phyloP scores from a whole-genome alignment of 2,329 filamentous ascomycete genomes.

The Cryphonectria naterciae region DNA sequence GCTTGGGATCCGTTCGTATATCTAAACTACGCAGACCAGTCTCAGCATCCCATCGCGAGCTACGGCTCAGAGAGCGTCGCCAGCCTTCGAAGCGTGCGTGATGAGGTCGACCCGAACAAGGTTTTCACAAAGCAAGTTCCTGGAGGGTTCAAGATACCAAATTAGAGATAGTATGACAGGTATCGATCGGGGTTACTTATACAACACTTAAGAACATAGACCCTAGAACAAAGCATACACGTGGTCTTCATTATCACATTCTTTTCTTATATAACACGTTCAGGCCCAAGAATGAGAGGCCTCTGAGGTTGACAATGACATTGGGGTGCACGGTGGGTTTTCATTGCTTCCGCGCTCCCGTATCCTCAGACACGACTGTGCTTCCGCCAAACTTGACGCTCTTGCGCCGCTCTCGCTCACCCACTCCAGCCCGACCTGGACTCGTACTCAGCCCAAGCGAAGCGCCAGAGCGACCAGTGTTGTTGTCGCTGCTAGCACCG shows the following conservation, averaged over 20 bases:
- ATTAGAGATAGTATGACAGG: too few relatives aligned
- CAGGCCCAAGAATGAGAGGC: too few relatives aligned
- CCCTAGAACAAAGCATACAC: background rate
- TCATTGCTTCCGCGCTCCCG: background rate
- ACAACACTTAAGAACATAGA: background rate
- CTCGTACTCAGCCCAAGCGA: slow-evolving; percentile 53
- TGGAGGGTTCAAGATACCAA: slow-evolving; percentile 1
- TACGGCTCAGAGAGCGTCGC: slow-evolving; percentile 31
- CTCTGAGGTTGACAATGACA: background rate
- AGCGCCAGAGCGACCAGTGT: slow-evolving; percentile 11
- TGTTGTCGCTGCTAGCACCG: slow-evolving; percentile 31
- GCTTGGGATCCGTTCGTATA: slow-evolving; percentile 32
- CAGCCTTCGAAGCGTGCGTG: slow-evolving; percentile 24
- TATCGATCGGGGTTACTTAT: background rate
- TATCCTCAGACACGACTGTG: slow-evolving; percentile 12
- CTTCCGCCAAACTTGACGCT: slow-evolving; percentile 64
- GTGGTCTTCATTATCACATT: background rate
- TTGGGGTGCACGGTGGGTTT: background rate
- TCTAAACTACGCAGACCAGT: slow-evolving; percentile 32
- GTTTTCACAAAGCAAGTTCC: slow-evolving; percentile 9
- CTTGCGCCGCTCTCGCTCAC: slow-evolving; percentile 61
- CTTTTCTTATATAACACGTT: background rate
- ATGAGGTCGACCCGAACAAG: slow-evolving; percentile 2
- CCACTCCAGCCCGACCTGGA: slow-evolving; percentile 44
- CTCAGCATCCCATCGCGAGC: slow-evolving; percentile 32